Base-by-base conservation (phyloP, 768 basidiomycete species). In the Boletales sp. region DNA sequence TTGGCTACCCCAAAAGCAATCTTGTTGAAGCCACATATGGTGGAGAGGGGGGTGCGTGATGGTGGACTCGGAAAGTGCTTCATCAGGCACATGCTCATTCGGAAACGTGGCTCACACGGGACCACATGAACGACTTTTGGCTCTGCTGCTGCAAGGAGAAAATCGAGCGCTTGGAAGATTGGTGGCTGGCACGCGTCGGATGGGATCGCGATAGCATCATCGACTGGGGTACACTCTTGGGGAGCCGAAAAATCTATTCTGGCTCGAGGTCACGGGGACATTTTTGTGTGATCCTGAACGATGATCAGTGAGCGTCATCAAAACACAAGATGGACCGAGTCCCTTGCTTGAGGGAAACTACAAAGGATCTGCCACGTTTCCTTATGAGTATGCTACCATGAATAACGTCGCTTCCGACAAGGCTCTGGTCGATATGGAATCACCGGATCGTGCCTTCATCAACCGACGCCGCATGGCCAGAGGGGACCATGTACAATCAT, bases 201-300 rank as follows among this genome's bases (percentile, higher is more conserved):
- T 38, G 34, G 15, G 3, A 12, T 13, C 13, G 19, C 4, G 0
- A 36, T 27, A 27, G 5, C 7, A 27, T 7, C 24, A 27, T 27
- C 24, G 24, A 8, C 31, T 40, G 11, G 34, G 39, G 10, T 17
- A 17, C 36, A 37, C 10, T 37, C n/a, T 18, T 37, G 36, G 10
- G n/a, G 6, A 12, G 14, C 24, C 27, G 34, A 37, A 2, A 14
- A 24, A 12, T 35, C 38, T 43, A 41, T 51, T 46, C 10, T 34
- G 40, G 43, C 27, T 39, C 37, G 17, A 11, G 15, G 45, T 53
- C 50, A 50, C n/a, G 35, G 53, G n/a, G 15, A 41, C 24, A 35
- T 7, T 21, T 2, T 36, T 14, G 8, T 39, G 39, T 8, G 24
- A 40, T 18, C 30, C 17, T 31, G 27, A 15, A 31, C 31, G 4